Base-by-base conservation (phyloP, 768 basidiomycete genomes). In the Xerocomellus amylosporus region DNA sequence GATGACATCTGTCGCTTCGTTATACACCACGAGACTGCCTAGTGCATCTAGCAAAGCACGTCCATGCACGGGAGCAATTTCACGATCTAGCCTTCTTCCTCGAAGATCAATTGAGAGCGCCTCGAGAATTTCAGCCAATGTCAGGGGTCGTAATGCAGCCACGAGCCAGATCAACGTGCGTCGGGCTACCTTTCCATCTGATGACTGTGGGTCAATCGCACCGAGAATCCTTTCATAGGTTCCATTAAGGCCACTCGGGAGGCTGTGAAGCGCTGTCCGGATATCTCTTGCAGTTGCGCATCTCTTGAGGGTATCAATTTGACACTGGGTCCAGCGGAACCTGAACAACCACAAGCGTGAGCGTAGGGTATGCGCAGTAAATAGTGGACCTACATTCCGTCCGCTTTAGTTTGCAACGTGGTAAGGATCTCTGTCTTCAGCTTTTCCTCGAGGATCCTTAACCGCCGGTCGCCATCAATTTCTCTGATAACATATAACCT, bases 271-370 rank as follows among this genome's bases (percentile, higher is more conserved):
- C 6, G 54, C 36, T 8, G 19, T 19, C 14, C 42, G 37, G 15
- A 64, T 44, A 1, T 59, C 54, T 30, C 17, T 5, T 24, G 10
- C 14, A 1, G 51, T 47, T 17, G 19, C 10, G 13, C 63, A 64
- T 33, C 38, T 17, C 9, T 37, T 49, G 1, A 64, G 52, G 0
- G 45, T 15, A 36, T 60, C 58, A 8, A 64, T 36, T 19, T 63
- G 55, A 45, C 62, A 63, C 15, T 64, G 52, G 7, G 49, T 49
- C 63, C 63, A 64, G 1, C 54, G 56, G 10, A 64, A 64, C 63
- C 62, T 64, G 33, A n/a, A 34, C 2, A 19, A 14, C 17, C 22
- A 6, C 26, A n/a, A 41, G 3, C 24, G 8, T 34, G 24, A 51
- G 20, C 9, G 5, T 17, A 12, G 15, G 12, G 14, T 22, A 14